Conservation (phyloP, 306 rosid genomes). For the Mimosa bimucronata region DNA sequence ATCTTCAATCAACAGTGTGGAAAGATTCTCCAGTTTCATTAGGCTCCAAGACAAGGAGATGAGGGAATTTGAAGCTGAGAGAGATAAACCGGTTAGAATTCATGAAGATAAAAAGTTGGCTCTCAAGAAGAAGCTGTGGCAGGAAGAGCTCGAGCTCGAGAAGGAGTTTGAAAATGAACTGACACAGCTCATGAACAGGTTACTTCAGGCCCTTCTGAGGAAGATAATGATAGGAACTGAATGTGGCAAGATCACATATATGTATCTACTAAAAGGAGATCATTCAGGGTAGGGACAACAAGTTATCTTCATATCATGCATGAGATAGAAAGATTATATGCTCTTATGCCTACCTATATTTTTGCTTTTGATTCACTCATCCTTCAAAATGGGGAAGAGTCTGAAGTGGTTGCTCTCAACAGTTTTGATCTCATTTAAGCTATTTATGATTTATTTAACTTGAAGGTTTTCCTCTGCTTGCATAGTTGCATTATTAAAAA, state of each 20-base stretch:
- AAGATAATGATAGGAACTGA: constrained; percentile 30
- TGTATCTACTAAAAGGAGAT: background rate
- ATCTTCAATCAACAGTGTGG: constrained; percentile 34
- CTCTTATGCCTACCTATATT: background rate
- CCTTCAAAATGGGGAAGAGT: constrained; percentile 3
- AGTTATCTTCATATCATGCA: background rate
- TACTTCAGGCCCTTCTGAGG: constrained; percentile 7
- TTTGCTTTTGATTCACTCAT: background rate
- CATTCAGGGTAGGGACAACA: constrained; percentile 3
- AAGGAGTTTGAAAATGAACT: constrained; percentile 43
- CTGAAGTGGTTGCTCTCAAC: background rate
- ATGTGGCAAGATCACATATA: background rate
- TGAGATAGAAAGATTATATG: constrained; percentile 4
- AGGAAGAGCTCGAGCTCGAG: constrained; percentile 47
- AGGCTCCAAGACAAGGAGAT: constrained; percentile 34
- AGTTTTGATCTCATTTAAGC: constrained; percentile 28
- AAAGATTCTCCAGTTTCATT: constrained; percentile 31
- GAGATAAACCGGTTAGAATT: constrained; percentile 18
- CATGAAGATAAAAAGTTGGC: constrained; percentile 39
- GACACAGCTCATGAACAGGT: constrained; percentile 42
- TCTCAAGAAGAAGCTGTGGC: constrained; percentile 41
- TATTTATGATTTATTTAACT: too few relatives aligned
- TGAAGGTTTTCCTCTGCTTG: background rate
- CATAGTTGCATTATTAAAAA: background rate
- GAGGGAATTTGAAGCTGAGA: constrained; percentile 39